Percentiles rank a stretch among this genome's conserved stretches.
These are phyloP conservation scores for Boechera divaricarpa DNA, from an alignment of 345 rosid species.

Conservation along the genomic window DNA sequence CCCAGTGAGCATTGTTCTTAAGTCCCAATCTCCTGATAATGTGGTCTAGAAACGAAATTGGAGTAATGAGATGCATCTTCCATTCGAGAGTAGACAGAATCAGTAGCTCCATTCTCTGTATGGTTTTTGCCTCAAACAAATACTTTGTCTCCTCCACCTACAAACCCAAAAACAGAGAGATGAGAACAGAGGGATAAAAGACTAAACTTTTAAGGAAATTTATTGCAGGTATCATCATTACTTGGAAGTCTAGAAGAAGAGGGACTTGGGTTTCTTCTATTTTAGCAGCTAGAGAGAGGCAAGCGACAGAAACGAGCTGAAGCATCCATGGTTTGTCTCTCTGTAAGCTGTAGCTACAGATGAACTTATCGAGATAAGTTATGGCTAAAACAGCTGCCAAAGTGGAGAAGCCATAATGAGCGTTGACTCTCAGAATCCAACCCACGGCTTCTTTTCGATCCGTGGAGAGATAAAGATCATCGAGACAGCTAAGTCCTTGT, in stretches of 20 bases:
- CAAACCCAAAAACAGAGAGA: conserved; percentile 15
- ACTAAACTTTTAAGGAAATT: background rate
- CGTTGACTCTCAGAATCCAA: conserved; percentile 78
- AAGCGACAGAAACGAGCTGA: conserved; percentile 85
- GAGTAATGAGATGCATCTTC: conserved; percentile 93
- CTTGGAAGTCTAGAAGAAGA: conserved; percentile 86
- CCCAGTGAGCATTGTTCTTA: conserved; percentile 63
- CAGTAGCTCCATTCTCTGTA: conserved; percentile 97
- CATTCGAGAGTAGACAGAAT: conserved; percentile 81
- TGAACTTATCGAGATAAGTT: conserved; percentile 84
- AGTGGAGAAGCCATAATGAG: conserved; percentile 68
- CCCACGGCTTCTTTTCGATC: conserved; percentile 72
- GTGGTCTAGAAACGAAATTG: conserved; percentile 81
- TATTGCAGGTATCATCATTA: conserved; percentile 29
- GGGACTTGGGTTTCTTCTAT: conserved; percentile 91
- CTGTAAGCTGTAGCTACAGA: conserved; percentile 54
- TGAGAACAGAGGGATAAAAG: conserved; percentile 13
- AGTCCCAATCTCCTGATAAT: conserved; percentile 75
- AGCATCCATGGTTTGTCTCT: conserved; percentile 88
- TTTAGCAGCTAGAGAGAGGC: conserved; percentile 93
- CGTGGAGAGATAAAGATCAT: conserved; percentile 42
- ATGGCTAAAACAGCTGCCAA: conserved; percentile 78
- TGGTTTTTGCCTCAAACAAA: conserved; percentile 80
- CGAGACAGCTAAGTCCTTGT: conserved; percentile 41
- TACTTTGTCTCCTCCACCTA: conserved; percentile 78